Evolutionary conservation across 495 filamentous ascomycete species (phyloP).

Genomic region (Aspergillus homomorphus): DNA sequence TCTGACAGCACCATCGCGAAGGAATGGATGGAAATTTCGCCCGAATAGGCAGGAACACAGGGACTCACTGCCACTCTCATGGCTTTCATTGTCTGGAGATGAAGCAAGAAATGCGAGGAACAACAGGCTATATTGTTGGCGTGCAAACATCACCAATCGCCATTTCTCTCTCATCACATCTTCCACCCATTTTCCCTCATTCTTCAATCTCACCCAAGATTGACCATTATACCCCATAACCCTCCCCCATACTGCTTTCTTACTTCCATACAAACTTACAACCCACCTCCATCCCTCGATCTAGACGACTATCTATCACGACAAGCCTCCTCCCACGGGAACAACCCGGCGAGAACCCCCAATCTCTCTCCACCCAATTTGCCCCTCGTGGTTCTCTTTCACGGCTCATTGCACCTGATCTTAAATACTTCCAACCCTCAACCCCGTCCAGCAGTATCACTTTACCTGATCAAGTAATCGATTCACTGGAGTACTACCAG

Average conservation of each 20-base stretch:
- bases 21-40: conserved; percentile 7
- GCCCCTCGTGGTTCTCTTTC: conserved; percentile 1
- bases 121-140: too few relatives aligned
- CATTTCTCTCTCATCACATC: too few relatives aligned
- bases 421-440: not conserved
- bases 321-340: not conserved
- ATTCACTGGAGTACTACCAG: conserved; percentile 7
- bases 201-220: too few relatives aligned
- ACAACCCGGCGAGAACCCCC: not conserved
- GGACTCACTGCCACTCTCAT: too few relatives aligned
- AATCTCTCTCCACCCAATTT: conserved; percentile 1
- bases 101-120: too few relatives aligned
- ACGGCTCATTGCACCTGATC: conserved; percentile 1
- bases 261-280: too few relatives aligned
- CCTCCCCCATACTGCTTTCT: not conserved
- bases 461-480: conserved; percentile 1
- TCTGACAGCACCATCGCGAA: not conserved
- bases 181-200: too few relatives aligned
- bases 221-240: not conserved
- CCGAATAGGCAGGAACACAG: conserved; percentile 5
- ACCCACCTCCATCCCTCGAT: not conserved
- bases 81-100: too few relatives aligned
- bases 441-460: conserved; percentile 7
- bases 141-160: too few relatives aligned
- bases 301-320: not conserved